Evolutionary conservation across 2,329 filamentous ascomycete species (phyloP).

Genomic region (Pseudogymnoascus sp.): DNA sequence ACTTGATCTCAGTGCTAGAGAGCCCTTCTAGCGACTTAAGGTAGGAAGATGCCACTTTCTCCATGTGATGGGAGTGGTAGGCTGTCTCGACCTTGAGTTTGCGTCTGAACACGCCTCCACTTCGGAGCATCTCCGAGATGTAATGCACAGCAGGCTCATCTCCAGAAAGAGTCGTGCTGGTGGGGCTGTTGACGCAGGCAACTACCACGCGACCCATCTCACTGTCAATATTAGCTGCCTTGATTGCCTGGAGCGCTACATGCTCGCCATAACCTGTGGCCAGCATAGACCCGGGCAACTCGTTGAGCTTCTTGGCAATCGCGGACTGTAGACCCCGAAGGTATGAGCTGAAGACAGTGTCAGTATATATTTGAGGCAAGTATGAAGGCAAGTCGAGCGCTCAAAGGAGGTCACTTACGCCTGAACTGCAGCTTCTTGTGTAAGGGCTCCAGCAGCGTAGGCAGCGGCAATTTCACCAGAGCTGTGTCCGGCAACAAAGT

Average conservation of each 20-base stretch:
- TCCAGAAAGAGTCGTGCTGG: slow-evolving; percentile 24
- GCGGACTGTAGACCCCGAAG: slow-evolving; percentile 20
- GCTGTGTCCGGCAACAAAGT: slow-evolving; percentile 38
- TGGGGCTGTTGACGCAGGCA: slow-evolving; percentile 29
- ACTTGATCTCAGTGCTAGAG: not conserved
- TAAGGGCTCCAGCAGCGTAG: slow-evolving; percentile 33
- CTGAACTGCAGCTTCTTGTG: slow-evolving; percentile 29
- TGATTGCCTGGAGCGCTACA: not conserved
- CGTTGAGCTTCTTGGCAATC: slow-evolving; percentile 38
- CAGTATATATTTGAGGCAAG: not conserved
- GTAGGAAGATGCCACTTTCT: slow-evolving; percentile 25
- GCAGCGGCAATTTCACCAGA: slow-evolving; percentile 43
- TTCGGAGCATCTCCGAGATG: slow-evolving; percentile 11
- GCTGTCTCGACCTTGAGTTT: slow-evolving; percentile 20
- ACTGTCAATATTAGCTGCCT: not conserved
- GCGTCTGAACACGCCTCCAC: slow-evolving; percentile 17
- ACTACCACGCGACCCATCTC: slow-evolving; percentile 22
- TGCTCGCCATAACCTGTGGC: slow-evolving; percentile 25
- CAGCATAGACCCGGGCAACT: slow-evolving; percentile 24
- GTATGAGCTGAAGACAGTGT: slow-evolving; percentile 35
- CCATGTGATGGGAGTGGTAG: slow-evolving; percentile 31
- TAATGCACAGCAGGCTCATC: slow-evolving; percentile 13
- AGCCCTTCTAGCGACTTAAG: slow-evolving; percentile 13
- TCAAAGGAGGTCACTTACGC: not conserved
- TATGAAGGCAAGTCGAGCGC: not conserved